Conservation (phyloP, 306 rosid species). For the Myrica gale region DNA sequence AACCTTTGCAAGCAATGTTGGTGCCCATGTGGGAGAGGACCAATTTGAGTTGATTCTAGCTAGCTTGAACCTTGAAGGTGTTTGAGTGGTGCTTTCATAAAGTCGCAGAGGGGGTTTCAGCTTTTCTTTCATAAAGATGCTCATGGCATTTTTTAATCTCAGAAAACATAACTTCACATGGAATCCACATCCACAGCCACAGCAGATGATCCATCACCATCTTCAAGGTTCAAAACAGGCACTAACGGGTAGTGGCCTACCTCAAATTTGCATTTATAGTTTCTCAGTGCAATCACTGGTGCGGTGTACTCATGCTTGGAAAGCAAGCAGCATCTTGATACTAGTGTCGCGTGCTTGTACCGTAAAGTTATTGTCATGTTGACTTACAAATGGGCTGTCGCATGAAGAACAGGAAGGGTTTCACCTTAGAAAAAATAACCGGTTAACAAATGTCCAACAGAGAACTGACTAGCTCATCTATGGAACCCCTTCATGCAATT, state of each 20-base stretch:
- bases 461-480: too few species aligned
- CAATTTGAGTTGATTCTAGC: slow-evolving; percentile 2
- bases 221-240: slow-evolving; percentile 38
- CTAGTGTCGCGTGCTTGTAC: slow-evolving; percentile 27
- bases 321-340: slow-evolving; percentile 22
- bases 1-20: slow-evolving; percentile 7
- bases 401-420: not conserved
- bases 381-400: not conserved
- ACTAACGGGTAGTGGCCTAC: slow-evolving; percentile 40
- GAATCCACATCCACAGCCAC: slow-evolving; percentile 38
- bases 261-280: slow-evolving; percentile 24
- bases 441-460: too few species aligned
- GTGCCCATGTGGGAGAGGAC: slow-evolving; percentile 32
- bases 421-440: not conserved
- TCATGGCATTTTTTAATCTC: slow-evolving; percentile 16
- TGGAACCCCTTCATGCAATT: too few species aligned
- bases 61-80: slow-evolving; percentile 11
- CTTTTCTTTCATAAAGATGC: slow-evolving; percentile 28
- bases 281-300: slow-evolving; percentile 21
- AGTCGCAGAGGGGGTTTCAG: slow-evolving; percentile 19
- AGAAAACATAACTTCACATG: slow-evolving; percentile 47
- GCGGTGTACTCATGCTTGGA: slow-evolving; percentile 27
- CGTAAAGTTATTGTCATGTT: slow-evolving; percentile 21
- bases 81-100: slow-evolving; percentile 22
- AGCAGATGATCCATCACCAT: slow-evolving; percentile 41